Evolutionary conservation across 257 asterid genomes (phyloP).

Genomic region (Rhazya stricta): DNA sequence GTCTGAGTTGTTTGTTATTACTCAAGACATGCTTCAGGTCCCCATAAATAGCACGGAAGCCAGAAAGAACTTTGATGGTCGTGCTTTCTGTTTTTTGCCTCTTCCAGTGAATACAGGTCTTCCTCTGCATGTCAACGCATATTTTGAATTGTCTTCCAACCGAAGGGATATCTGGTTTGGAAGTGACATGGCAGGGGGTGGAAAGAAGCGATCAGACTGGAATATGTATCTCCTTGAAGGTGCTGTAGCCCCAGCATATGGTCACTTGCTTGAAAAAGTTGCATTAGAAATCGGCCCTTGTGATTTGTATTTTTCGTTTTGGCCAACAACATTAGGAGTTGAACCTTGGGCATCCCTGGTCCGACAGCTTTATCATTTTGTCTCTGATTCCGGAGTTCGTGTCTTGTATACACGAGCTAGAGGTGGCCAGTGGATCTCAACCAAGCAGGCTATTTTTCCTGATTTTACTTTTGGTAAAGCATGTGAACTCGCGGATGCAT

Average conservation of each 20-base stretch:
- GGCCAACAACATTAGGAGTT: conserved; percentile 69
- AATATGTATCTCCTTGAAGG: conserved; percentile 83
- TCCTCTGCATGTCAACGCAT: conserved; percentile 87
- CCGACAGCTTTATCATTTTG: conserved; percentile 59
- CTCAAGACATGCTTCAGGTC: conserved; percentile 42
- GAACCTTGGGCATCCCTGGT: conserved; percentile 91
- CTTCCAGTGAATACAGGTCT: conserved; percentile 87
- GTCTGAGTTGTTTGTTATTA: conserved; percentile 31
- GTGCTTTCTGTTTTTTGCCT: conserved; percentile 93
- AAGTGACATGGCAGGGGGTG: conserved; percentile 98
- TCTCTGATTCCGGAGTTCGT: conserved; percentile 63
- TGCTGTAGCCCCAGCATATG: conserved; percentile 91
- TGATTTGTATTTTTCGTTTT: conserved; percentile 67
- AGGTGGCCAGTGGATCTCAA: conserved; percentile 90
- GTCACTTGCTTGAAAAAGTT: conserved; percentile 74
- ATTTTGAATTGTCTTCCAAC: conserved; percentile 93
- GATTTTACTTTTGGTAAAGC: conserved; percentile 73
- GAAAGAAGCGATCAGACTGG: conserved; percentile 95
- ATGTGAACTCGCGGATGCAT: conserved; percentile 63
- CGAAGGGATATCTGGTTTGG: conserved; percentile 98
- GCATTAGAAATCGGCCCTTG: conserved; percentile 79
- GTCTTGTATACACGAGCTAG: conserved; percentile 77
- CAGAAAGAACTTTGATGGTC: conserved; percentile 61
- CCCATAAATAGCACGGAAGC: conserved; percentile 37
- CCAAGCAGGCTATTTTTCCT: conserved; percentile 88